These are phyloP conservation scores for Picocystis sp. DNA, from an alignment of 163 green algal genomes.

Conservation along the genomic window DNA sequence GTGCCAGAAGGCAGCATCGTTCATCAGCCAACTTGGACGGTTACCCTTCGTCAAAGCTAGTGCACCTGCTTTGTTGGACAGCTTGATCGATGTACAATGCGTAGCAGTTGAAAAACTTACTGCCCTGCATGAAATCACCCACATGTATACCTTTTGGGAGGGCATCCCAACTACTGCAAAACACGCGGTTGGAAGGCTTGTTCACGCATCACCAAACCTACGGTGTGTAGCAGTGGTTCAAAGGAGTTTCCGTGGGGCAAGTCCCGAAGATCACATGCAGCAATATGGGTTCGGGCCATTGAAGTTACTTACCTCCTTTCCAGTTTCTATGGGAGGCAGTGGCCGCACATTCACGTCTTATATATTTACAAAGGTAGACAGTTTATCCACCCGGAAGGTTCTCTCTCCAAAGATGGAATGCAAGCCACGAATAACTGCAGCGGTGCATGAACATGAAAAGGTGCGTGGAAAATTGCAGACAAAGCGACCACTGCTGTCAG, in stretches of 20 bases:
- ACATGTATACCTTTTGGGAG: slow-evolving; percentile 92
- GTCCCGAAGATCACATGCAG: slow-evolving; percentile 45
- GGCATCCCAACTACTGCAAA: slow-evolving; percentile 55
- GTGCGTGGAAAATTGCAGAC: no score
- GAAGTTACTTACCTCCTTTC: slow-evolving; percentile 44
- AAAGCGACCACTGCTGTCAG: no score
- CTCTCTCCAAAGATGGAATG: no score
- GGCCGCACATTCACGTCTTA: slow-evolving; percentile 70
- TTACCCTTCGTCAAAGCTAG: slow-evolving; percentile 12
- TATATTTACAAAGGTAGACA: slow-evolving; percentile 33
- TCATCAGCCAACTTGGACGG: slow-evolving; percentile 33
- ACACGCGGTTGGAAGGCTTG: slow-evolving; percentile 60
- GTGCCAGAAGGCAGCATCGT: slow-evolving; percentile 57
- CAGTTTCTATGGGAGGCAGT: slow-evolving; percentile 76
- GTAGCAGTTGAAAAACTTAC: slow-evolving; percentile 35
- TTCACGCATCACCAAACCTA: slow-evolving; percentile 33
- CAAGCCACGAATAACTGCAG: no score
- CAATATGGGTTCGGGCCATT: slow-evolving; percentile 59
- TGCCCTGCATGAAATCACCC: slow-evolving; percentile 50
- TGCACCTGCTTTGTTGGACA: not conserved
- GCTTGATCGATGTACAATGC: slow-evolving; percentile 25
- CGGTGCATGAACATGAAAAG: no score
- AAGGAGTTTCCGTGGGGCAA: slow-evolving; percentile 34
- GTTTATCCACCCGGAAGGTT: no score
- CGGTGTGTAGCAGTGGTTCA: slow-evolving; percentile 75